Conservation (phyloP, 306 rosid genomes). For the Medicago truncatula region DNA sequence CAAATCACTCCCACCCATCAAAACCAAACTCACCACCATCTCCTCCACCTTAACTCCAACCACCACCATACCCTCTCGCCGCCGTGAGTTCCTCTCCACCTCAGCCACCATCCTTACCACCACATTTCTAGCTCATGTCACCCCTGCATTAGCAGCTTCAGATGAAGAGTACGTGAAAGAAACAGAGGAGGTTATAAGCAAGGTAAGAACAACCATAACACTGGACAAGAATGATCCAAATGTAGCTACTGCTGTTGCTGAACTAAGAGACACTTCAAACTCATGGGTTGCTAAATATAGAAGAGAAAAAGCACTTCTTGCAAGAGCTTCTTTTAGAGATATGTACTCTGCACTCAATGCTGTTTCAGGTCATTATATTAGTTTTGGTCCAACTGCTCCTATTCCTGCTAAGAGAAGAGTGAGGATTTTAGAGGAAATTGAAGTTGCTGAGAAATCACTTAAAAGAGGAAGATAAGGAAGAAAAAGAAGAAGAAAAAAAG, state of each 20-base stretch:
- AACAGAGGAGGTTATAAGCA: constrained; percentile 73
- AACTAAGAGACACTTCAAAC: constrained; percentile 77
- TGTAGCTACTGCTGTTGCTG: constrained; percentile 78
- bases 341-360: constrained; percentile 93
- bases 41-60: constrained; percentile 22
- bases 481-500: background rate
- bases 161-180: constrained; percentile 91
- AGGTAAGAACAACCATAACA: constrained; percentile 70
- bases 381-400: constrained; percentile 95
- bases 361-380: constrained; percentile 87
- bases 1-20: constrained; percentile 60
- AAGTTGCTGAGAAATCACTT: constrained; percentile 84
- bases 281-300: constrained; percentile 95
- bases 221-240: constrained; percentile 82
- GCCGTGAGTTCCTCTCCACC: constrained; percentile 75
- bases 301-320: constrained; percentile 77
- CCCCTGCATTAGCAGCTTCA: constrained; percentile 60
- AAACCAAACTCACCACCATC: constrained; percentile 51
- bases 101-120: constrained; percentile 48
- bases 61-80: constrained; percentile 47
- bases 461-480: constrained; percentile 70
- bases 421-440: constrained; percentile 88
- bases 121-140: constrained; percentile 47
- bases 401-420: constrained; percentile 83
- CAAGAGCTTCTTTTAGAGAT: constrained; percentile 85